phyloP scores from a whole-genome alignment of 345 rosid genomes.

The Salix dunnii region DNA sequence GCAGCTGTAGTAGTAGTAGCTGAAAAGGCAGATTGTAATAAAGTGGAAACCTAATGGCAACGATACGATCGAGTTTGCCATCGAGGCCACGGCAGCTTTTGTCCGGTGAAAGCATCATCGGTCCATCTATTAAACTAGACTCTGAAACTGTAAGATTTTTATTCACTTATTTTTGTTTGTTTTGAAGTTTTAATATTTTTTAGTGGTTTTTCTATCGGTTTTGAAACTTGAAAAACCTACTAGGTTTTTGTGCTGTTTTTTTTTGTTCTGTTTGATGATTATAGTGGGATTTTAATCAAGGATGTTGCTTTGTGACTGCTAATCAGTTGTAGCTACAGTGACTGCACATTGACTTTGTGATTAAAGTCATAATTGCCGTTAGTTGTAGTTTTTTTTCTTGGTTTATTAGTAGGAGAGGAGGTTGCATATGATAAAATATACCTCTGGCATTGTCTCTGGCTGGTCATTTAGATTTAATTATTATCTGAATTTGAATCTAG shows the following conservation, averaged over 20 bases:
- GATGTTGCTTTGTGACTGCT: neutral
- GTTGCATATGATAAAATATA: no score
- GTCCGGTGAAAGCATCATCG: constrained; percentile 72
- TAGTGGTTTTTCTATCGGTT: neutral
- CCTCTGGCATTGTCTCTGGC: no score
- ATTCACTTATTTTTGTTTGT: neutral
- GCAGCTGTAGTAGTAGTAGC: constrained; percentile 3
- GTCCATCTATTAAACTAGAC: constrained; percentile 74
- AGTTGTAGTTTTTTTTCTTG: neutral
- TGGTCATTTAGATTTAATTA: no score
- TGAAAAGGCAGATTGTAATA: constrained; percentile 37
- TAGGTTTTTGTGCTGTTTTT: constrained; percentile 11
- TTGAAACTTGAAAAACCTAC: constrained; percentile 1
- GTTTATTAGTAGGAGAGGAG: no score
- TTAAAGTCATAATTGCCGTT: neutral
- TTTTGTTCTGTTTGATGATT: neutral
- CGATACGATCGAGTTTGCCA: constrained; percentile 83
- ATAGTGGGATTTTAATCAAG: neutral
- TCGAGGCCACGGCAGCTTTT: constrained; percentile 84
- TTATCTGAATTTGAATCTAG: no score
- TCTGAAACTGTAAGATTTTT: constrained; percentile 80
- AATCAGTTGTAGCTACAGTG: neutral
- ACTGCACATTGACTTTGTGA: neutral
- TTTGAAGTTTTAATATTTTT: neutral
- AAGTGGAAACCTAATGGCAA: constrained; percentile 58